Evolutionary conservation across 148 eudicot genomes (phyloP).

Genomic region (Chenopodium quinoa): DNA sequence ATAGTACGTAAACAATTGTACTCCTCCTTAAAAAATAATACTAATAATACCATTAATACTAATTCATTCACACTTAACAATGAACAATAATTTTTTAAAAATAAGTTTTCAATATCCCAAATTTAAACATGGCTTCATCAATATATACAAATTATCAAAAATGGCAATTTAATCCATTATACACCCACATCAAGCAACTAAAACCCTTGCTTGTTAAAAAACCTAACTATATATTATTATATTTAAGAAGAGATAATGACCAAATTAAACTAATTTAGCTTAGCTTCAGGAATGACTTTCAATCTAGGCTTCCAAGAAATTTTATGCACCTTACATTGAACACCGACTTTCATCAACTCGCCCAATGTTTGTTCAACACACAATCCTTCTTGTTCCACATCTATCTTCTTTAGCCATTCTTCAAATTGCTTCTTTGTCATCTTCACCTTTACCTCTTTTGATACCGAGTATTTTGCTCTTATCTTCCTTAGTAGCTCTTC

Average conservation of each 20-base stretch:
- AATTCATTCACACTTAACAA: background rate
- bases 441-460: conserved; percentile 40
- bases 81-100: no score
- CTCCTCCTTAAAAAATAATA: no score
- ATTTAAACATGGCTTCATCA: background rate
- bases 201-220: no score
- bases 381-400: conserved; percentile 18
- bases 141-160: background rate
- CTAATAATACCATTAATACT: background rate
- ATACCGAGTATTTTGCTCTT: background rate
- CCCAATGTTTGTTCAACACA: conserved; percentile 38
- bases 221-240: no score
- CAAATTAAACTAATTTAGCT: background rate
- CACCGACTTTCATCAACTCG: conserved; percentile 35
- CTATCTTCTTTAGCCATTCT: conserved; percentile 26
- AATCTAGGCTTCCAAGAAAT: conserved; percentile 56
- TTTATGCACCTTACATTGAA: conserved; percentile 29
- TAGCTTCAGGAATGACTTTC: conserved; percentile 47
- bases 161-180: background rate
- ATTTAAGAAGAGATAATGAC: background rate
- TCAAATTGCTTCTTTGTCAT: conserved; percentile 48
- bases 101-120: background rate
- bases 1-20: no score
- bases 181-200: background rate
- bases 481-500: background rate